These are phyloP conservation scores for Pseudogymnoascus sp. DNA, from an alignment of 2,329 filamentous ascomycete species.

Conservation along the genomic window DNA sequence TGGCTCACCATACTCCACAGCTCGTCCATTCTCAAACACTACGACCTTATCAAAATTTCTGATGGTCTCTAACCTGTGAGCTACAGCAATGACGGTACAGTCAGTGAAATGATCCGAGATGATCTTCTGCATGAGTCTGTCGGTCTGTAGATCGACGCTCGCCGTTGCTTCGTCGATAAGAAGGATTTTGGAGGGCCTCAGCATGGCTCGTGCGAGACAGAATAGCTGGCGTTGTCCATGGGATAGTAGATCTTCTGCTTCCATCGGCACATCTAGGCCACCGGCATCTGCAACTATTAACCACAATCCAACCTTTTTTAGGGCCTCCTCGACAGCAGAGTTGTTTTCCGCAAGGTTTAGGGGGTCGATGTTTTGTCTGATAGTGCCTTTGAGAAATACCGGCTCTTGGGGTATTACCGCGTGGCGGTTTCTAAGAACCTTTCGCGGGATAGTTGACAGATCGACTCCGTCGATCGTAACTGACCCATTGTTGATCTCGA, in stretches of 20 bases:
- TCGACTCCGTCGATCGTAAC: conserved; percentile 42
- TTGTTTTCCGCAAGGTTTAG: conserved; percentile 30
- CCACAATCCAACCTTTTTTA: conserved; percentile 41
- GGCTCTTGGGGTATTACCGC: conserved; percentile 46
- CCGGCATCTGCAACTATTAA: conserved; percentile 33
- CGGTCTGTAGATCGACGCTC: conserved; percentile 44
- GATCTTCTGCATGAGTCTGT: conserved; percentile 46
- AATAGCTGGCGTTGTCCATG: conserved; percentile 45
- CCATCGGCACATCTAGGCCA: conserved; percentile 35
- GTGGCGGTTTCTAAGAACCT: conserved; percentile 39
- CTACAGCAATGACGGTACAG: conserved; percentile 41
- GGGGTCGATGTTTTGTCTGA: conserved; percentile 45
- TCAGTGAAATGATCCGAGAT: conserved; percentile 44
- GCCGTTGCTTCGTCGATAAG: conserved; percentile 32
- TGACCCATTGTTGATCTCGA: conserved; percentile 38
- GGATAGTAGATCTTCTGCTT: conserved; percentile 31
- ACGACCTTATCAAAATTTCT: conserved; percentile 40
- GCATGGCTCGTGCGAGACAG: conserved; percentile 41
- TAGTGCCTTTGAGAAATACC: conserved; percentile 39
- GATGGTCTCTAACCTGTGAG: conserved; percentile 33
- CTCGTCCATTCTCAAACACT: conserved; percentile 42
- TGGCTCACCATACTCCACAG: conserved; percentile 81
- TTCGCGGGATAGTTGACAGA: conserved; percentile 36
- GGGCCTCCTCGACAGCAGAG: conserved; percentile 35
- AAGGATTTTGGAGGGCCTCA: conserved; percentile 33